Evolutionary conservation across 352 stramenopile species (phyloP).

Genomic region (Globisporangium nagaii): DNA sequence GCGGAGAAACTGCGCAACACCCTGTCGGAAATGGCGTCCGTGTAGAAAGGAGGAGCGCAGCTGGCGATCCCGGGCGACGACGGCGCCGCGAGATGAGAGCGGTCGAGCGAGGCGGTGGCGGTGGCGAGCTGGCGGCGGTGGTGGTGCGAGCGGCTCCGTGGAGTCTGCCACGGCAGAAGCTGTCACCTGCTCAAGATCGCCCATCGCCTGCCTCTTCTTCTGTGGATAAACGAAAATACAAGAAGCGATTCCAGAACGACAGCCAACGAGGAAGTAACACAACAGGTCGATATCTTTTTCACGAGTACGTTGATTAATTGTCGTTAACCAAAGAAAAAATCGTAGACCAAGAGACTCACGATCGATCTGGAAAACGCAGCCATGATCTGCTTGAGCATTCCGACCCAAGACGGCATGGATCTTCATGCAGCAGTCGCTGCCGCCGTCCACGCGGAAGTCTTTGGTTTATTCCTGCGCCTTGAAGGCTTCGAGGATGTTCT

Average conservation of each 20-base stretch:
- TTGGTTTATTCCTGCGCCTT: slow-evolving; percentile 28
- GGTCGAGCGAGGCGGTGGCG: neutral
- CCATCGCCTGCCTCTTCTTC: too few species aligned
- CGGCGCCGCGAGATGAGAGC: neutral
- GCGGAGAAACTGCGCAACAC: slow-evolving; percentile 76
- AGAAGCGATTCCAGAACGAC: neutral
- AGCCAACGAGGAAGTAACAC: neutral
- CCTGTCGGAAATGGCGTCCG: slow-evolving; percentile 83
- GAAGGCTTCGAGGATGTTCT: slow-evolving; percentile 87
- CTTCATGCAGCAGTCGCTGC: too few species aligned
- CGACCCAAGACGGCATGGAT: too few species aligned
- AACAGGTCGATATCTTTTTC: neutral
- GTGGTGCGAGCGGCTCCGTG: too few species aligned
- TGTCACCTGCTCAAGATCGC: too few species aligned
- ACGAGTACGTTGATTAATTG: neutral
- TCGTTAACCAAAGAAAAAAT: neutral
- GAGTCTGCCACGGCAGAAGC: too few species aligned
- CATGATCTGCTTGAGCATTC: too few species aligned
- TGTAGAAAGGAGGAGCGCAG: slow-evolving; percentile 25
- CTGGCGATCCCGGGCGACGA: neutral
- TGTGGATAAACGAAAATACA: slow-evolving; percentile 6
- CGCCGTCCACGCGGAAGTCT: too few species aligned
- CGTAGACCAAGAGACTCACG: too few species aligned
- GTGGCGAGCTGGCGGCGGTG: neutral
- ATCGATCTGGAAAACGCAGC: too few species aligned